Conservation (phyloP, 805 yeast genomes). For the Tetrapisispora fleetii region DNA sequence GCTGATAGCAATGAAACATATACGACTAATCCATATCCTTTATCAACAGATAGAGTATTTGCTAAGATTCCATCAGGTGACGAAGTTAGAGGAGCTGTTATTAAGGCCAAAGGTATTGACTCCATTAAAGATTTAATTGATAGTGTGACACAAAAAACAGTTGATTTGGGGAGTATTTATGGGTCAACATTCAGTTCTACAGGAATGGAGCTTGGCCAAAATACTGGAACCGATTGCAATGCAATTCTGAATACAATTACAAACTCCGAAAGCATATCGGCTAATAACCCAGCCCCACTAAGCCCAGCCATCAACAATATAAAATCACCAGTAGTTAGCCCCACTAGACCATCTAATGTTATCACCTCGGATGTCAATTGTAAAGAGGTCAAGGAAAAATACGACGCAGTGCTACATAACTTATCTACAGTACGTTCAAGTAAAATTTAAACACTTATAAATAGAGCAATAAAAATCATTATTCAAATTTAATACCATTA, state of each 20-base stretch:
- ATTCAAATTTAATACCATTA: no score
- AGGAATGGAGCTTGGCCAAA: background rate
- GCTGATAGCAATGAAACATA: background rate
- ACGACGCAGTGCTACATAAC: conserved; percentile 59
- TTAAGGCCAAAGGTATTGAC: conserved; percentile 66
- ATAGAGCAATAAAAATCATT: background rate
- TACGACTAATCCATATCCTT: conserved; percentile 2
- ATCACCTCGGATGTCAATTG: background rate
- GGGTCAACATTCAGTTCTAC: conserved; percentile 6
- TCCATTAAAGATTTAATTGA: conserved; percentile 58
- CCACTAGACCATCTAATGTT: conserved; percentile 4
- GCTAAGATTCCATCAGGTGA: conserved; percentile 31
- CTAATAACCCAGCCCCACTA: background rate
- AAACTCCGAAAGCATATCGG: background rate
- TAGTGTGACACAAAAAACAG: conserved; percentile 48
- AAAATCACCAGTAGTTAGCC: conserved; percentile 1
- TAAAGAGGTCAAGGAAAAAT: conserved; percentile 54
- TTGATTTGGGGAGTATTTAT: conserved; percentile 43
- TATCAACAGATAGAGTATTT: conserved; percentile 1
- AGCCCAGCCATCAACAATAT: background rate
- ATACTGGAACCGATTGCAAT: background rate
- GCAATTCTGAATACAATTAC: background rate
- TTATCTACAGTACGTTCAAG: conserved; percentile 56
- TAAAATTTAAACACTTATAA: conserved; percentile 11
- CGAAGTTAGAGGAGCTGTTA: conserved; percentile 43